phyloP scores from a whole-genome alignment of 257 asterid genomes.

The Penstemon davidsonii region DNA sequence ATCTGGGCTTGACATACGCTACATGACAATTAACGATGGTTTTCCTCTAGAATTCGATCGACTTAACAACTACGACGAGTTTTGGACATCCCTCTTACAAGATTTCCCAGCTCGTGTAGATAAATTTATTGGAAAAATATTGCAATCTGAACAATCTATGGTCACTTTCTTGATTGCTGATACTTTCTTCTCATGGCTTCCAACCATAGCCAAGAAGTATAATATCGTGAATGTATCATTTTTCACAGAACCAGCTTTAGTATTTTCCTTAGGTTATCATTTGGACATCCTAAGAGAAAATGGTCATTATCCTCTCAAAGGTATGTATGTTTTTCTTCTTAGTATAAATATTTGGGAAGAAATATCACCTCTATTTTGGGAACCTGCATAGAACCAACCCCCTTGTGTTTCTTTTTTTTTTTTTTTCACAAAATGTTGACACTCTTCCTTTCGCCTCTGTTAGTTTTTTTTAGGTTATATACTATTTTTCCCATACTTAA shows the following conservation, averaged over 20 bases:
- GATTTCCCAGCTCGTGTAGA: slow-evolving; percentile 37
- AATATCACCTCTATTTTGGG: no score
- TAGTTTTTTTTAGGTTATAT: no score
- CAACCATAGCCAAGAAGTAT: slow-evolving; percentile 37
- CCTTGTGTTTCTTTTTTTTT: no score
- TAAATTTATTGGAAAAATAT: slow-evolving; percentile 34
- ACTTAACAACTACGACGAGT: slow-evolving; percentile 23
- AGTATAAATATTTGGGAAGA: no score
- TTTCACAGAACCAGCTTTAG: slow-evolving; percentile 41
- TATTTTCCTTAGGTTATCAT: not conserved
- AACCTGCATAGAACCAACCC: no score
- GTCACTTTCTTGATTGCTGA: slow-evolving; percentile 43
- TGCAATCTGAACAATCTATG: slow-evolving; percentile 28
- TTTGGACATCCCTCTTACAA: slow-evolving; percentile 26
- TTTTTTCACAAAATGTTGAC: no score
- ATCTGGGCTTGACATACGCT: slow-evolving; percentile 46
- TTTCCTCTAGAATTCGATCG: slow-evolving; percentile 40
- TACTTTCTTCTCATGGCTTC: slow-evolving; percentile 36
- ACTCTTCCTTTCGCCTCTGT: no score
- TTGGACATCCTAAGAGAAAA: no score
- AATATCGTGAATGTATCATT: slow-evolving; percentile 38
- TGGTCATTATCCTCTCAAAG: no score
- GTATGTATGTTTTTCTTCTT: no score
- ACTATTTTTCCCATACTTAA: no score
- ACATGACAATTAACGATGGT: slow-evolving; percentile 41